phyloP scores from a whole-genome alignment of 257 asterid genomes.

The Solanum tacnaense region DNA sequence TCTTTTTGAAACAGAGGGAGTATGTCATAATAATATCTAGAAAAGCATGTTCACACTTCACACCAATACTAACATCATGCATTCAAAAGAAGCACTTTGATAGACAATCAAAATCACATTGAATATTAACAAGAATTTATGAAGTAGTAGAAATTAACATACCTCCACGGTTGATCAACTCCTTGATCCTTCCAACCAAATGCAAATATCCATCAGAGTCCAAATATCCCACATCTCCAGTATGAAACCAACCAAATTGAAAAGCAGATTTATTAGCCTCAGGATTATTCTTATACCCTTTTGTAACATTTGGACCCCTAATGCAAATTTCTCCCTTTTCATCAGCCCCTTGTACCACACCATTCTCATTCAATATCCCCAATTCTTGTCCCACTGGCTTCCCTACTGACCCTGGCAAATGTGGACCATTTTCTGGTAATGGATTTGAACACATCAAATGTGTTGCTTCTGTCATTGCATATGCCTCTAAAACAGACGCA shows the following conservation, averaged over 20 bases:
- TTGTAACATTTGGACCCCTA: slow-evolving; percentile 76
- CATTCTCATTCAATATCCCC: slow-evolving; percentile 68
- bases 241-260: slow-evolving; percentile 82
- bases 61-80: not conserved
- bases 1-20: too few species aligned
- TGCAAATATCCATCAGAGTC: slow-evolving; percentile 77
- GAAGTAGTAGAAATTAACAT: not conserved
- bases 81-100: not conserved
- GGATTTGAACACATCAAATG: slow-evolving; percentile 89
- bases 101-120: not conserved
- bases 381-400: slow-evolving; percentile 84
- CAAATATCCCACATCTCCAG: slow-evolving; percentile 70
- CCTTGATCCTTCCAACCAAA: slow-evolving; percentile 91
- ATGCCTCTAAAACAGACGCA: slow-evolving; percentile 88
- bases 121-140: not conserved
- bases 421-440: slow-evolving; percentile 70
- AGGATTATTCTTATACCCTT: slow-evolving; percentile 69
- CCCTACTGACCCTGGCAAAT: slow-evolving; percentile 73
- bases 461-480: slow-evolving; percentile 90
- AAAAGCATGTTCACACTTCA: not conserved
- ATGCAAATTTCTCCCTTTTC: slow-evolving; percentile 72
- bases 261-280: slow-evolving; percentile 78
- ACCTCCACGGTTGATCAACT: slow-evolving; percentile 93
- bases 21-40: not conserved
- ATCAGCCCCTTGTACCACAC: slow-evolving; percentile 42